These are phyloP conservation scores for Secale cereale DNA, from an alignment of 176 grass and related monocot species.

Conservation along the genomic window DNA sequence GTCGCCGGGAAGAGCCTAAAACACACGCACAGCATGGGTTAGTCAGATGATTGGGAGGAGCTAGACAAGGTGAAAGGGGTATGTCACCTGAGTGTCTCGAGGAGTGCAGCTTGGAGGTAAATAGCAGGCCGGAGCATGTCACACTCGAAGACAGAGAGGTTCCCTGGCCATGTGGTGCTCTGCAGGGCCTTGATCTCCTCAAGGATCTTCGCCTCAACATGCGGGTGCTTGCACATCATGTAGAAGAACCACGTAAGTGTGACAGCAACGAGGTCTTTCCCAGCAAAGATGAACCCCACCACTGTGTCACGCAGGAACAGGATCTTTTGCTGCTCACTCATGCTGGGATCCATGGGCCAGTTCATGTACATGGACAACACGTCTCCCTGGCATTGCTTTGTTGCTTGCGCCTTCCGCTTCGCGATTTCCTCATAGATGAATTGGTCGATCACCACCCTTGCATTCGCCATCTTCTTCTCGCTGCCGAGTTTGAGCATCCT, in stretches of 20 bases:
- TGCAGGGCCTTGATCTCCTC: constrained; percentile 36
- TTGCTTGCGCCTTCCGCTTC: constrained; percentile 30
- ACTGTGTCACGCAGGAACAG: constrained; percentile 44
- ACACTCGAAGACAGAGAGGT: constrained; percentile 31
- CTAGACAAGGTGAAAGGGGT: neutral
- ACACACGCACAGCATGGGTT: neutral
- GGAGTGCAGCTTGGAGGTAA: constrained; percentile 53
- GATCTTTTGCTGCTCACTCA: constrained; percentile 29
- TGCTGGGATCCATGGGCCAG: constrained; percentile 2
- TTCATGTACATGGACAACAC: constrained; percentile 49
- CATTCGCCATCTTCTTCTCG: constrained; percentile 52
- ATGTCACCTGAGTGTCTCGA: constrained; percentile 49
- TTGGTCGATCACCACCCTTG: constrained; percentile 40
- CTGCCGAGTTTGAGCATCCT: constrained; percentile 54
- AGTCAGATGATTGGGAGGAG: neutral
- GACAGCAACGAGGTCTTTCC: constrained; percentile 51
- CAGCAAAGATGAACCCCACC: constrained; percentile 45
- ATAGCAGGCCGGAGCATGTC: constrained; percentile 36
- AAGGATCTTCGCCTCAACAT: constrained; percentile 41
- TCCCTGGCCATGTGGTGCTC: constrained; percentile 21
- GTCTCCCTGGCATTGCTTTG: constrained; percentile 21
- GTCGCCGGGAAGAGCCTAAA: constrained; percentile 52
- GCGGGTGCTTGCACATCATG: constrained; percentile 53
- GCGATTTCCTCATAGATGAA: constrained; percentile 40
- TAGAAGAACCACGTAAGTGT: constrained; percentile 60